Evolutionary conservation across 176 grass and related monocot species (phyloP), one percentile per base, ranked within the genome.

Genomic region (Lolium perenne): DNA sequence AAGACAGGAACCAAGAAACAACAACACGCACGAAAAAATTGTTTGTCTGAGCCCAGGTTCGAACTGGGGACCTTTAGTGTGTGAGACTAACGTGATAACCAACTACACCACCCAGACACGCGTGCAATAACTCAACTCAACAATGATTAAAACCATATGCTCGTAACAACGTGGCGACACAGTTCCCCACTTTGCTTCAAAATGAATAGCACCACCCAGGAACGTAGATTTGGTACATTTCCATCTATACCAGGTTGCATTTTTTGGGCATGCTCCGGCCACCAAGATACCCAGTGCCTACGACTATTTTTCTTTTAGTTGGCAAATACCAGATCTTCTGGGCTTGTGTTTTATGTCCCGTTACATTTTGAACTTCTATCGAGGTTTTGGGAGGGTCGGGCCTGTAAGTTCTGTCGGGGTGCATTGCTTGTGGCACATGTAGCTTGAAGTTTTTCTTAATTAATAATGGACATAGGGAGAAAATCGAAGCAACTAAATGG

Each of bases 81-180:
- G 87, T 95, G 91, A 95, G 92, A 94, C 90, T 97, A 93, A 90
- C 89, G 91, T 97, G 91, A 95, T 93, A 90, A 95, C 93, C 93
- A 90, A 97, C 92, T 97, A 93, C 89, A 97, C 92, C 89, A 97
- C 88, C 69, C 69, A 74, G 81, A 84, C 81, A 0, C 0, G 1
- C 0, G 0, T n/a, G 11, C 0, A 3, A 1, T 0, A 2, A 4
- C 0, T 0, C 0, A 1, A 35, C 38, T 10, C 0, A 8, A 3
- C n/a, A n/a, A n/a, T n/a, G n/a, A n/a, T n/a, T n/a, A n/a, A n/a
- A n/a, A n/a, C n/a, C n/a, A n/a, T n/a, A n/a, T n/a, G n/a, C n/a
- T n/a, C n/a, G n/a, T n/a, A n/a, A n/a, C n/a, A n/a, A n/a, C n/a
- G n/a, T n/a, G n/a, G n/a, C n/a, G n/a, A n/a, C n/a, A n/a, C n/a